Percentiles rank a stretch among this genome's conserved stretches.
phyloP scores from a whole-genome alignment of 192 early-diverging fungal genomes.

The Gaertneriomyces sp. region DNA sequence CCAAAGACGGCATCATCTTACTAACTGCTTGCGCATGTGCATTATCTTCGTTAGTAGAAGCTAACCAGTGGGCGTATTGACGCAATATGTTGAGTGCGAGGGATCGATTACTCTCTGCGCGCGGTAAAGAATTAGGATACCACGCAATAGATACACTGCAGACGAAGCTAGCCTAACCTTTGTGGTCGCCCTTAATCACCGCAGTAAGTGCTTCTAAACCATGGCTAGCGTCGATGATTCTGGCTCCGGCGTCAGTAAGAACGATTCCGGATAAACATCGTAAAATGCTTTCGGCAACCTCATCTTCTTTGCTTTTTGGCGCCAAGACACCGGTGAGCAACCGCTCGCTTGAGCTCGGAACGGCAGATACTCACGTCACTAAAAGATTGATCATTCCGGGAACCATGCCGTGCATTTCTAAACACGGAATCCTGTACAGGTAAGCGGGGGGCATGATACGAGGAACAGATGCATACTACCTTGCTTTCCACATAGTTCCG shows the following conservation, averaged over 20 bases:
- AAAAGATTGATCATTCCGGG: background rate
- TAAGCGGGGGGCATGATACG: background rate
- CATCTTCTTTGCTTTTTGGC: slow-evolving; percentile 4
- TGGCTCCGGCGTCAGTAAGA: background rate
- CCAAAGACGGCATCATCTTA: slow-evolving; percentile 2
- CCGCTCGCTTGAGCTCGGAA: background rate
- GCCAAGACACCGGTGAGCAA: background rate
- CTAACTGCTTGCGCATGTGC: background rate
- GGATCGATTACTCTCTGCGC: too few relatives aligned
- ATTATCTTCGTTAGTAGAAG: background rate
- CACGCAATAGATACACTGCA: background rate
- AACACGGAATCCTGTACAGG: background rate
- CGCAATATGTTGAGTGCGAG: background rate
- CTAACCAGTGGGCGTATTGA: background rate
- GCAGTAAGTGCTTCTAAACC: background rate
- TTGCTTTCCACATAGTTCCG: background rate
- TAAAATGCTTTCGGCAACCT: background rate
- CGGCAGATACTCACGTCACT: background rate
- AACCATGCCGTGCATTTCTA: background rate
- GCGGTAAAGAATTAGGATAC: background rate
- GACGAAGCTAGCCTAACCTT: background rate
- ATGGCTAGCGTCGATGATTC: background rate
- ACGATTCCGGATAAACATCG: slow-evolving; percentile 1
- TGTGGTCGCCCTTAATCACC: background rate
- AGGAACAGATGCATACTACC: background rate